phyloP scores from a whole-genome alignment of 2,329 filamentous ascomycete species.

The Xylariales sp. region DNA sequence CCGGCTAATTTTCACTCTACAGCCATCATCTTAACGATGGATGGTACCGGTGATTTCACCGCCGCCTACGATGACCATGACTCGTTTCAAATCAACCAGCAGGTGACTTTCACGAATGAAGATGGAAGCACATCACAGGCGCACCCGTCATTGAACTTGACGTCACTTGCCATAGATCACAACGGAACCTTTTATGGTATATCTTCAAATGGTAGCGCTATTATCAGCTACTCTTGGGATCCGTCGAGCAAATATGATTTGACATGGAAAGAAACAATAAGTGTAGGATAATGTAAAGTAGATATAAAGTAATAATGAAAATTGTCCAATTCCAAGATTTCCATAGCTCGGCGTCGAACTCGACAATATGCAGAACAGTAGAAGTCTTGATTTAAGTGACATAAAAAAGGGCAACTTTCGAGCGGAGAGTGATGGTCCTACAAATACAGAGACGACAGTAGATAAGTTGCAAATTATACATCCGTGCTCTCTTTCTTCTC shows the following conservation, averaged over 20 bases:
- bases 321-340: no score
- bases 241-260: no score
- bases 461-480: no score
- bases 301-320: no score
- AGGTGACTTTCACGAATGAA: neutral
- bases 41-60: neutral
- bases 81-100: neutral
- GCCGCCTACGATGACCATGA: neutral
- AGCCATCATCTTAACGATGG: neutral
- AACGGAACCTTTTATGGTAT: neutral
- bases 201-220: neutral
- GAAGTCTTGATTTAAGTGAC: no score
- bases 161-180: neutral
- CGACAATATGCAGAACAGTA: no score
- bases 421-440: no score
- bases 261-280: no score
- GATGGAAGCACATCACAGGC: neutral
- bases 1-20: neutral
- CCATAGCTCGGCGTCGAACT: no score
- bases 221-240: neutral
- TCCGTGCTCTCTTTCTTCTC: constrained; percentile 8
- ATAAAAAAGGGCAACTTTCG: no score
- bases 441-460: no score
- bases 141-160: neutral
- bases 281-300: no score